Evolutionary conservation across 257 asterid genomes (phyloP).

Genomic region (Solanum microdontum): DNA sequence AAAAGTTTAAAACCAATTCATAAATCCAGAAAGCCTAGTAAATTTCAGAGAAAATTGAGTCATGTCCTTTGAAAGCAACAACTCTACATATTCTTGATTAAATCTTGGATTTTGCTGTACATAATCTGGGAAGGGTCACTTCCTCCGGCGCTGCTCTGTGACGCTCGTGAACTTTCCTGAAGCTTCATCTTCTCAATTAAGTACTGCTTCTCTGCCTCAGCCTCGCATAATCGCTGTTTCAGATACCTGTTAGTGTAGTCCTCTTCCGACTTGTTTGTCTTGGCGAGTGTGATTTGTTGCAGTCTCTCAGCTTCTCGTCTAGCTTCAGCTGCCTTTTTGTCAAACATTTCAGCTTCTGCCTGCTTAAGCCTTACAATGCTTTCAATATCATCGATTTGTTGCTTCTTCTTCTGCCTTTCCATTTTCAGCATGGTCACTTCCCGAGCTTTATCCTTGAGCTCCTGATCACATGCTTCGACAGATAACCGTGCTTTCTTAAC

Average conservation of each 20-base stretch:
- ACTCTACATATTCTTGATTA: slow-evolving; percentile 64
- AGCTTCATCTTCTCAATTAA: slow-evolving; percentile 78
- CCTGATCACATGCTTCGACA: slow-evolving; percentile 81
- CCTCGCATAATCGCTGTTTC: slow-evolving; percentile 83
- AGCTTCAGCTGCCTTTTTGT: slow-evolving; percentile 80
- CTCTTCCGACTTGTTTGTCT: slow-evolving; percentile 78
- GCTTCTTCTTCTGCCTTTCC: slow-evolving; percentile 80
- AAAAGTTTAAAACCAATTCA: not conserved
- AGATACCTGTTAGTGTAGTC: slow-evolving; percentile 85
- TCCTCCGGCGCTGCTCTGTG: slow-evolving; percentile 47
- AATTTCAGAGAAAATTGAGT: not conserved
- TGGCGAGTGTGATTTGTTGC: slow-evolving; percentile 73
- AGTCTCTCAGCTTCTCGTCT: slow-evolving; percentile 88
- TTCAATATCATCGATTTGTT: slow-evolving; percentile 77
- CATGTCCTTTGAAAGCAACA: slow-evolving; percentile 16
- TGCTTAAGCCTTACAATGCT: slow-evolving; percentile 76
- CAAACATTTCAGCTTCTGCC: slow-evolving; percentile 95
- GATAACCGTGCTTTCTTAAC: slow-evolving; percentile 74
- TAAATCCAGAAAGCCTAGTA: not conserved
- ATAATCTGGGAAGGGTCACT: slow-evolving; percentile 43
- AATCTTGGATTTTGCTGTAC: slow-evolving; percentile 71
- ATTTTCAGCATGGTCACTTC: slow-evolving; percentile 61
- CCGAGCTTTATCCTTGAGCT: slow-evolving; percentile 79
- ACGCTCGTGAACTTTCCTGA: slow-evolving; percentile 62
- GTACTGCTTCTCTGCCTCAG: slow-evolving; percentile 92